A percentile compares a stretch with the other conserved stretches of the same genome.
Conservation (phyloP, 805 yeast species). For the Kazachstania africana region DNA sequence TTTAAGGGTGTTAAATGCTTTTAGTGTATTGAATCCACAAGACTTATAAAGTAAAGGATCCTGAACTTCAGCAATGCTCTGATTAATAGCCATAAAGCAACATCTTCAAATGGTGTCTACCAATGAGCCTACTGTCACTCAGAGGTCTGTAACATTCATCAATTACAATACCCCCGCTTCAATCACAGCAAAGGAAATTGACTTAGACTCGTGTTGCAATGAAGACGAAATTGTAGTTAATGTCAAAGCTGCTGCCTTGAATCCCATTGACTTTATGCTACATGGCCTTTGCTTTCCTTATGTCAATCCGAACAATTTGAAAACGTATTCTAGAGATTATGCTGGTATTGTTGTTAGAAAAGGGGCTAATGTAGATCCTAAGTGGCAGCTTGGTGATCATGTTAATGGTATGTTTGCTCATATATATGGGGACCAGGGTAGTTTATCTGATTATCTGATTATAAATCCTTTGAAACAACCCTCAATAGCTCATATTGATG, state of each 20-base stretch:
- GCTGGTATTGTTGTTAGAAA: constrained; percentile 19
- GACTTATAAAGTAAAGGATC: no score
- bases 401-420: constrained; percentile 19
- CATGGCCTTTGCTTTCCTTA: constrained; percentile 8
- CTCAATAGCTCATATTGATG: constrained; percentile 26
- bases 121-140: constrained; percentile 5
- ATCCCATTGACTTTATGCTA: constrained; percentile 20
- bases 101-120: no score
- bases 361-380: constrained; percentile 12
- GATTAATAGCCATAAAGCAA: no score
- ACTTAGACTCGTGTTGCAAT: constrained; percentile 15
- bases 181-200: constrained; percentile 10
- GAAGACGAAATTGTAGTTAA: constrained; percentile 19
- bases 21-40: no score
- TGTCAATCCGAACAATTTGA: constrained; percentile 5
- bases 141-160: constrained; percentile 17
- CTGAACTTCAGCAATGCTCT: no score
- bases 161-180: constrained; percentile 12
- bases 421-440: constrained; percentile 25
- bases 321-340: constrained; percentile 21
- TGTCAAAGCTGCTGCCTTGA: constrained; percentile 22
- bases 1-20: no score
- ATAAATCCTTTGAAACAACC: constrained; percentile 28
- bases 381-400: constrained; percentile 17
- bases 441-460: constrained; percentile 37